Evolutionary conservation across 2,329 filamentous ascomycete species (phyloP).

Genomic region (Arthrobotrys entomopaga): DNA sequence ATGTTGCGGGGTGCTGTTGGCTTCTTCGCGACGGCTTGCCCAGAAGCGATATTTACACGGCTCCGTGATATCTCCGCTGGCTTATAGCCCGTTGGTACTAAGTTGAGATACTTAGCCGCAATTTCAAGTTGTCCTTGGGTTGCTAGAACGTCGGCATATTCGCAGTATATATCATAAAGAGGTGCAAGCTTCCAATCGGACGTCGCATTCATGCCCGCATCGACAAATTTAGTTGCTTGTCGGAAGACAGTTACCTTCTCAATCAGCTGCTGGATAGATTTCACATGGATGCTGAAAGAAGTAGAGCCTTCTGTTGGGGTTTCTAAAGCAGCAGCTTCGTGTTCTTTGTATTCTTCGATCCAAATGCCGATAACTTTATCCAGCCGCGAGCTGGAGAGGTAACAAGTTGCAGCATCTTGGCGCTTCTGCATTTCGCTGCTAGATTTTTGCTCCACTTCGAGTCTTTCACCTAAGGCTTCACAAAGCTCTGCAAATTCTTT

Average conservation of each 20-base stretch:
- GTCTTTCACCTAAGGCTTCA: slow-evolving; percentile 89
- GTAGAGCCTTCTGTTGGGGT: slow-evolving; percentile 72
- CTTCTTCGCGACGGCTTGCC: slow-evolving; percentile 66
- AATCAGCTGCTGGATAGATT: slow-evolving; percentile 88
- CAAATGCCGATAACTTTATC: slow-evolving; percentile 97
- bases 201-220: slow-evolving; percentile 75
- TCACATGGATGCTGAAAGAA: slow-evolving; percentile 89
- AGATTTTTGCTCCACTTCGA: slow-evolving; percentile 73
- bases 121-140: slow-evolving; percentile 85
- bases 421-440: slow-evolving; percentile 69
- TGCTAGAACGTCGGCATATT: slow-evolving; percentile 95
- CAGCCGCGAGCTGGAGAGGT: slow-evolving; percentile 91
- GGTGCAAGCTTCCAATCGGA: slow-evolving; percentile 88
- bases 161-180: slow-evolving; percentile 93
- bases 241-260: slow-evolving; percentile 99
- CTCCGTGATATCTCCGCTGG: slow-evolving; percentile 87
- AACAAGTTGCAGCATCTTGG: slow-evolving; percentile 96
- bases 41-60: slow-evolving; percentile 84
- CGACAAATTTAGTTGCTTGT: slow-evolving; percentile 89
- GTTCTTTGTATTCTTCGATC: slow-evolving; percentile 87
- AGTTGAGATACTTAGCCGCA: slow-evolving; percentile 89
- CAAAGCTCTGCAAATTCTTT: slow-evolving; percentile 93
- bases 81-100: slow-evolving; percentile 83
- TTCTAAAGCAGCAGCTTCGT: slow-evolving; percentile 73
- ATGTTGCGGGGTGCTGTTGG: slow-evolving; percentile 56